Conservation (phyloP, 1,139 yeast species). For the Magnusiomyces sp. region DNA sequence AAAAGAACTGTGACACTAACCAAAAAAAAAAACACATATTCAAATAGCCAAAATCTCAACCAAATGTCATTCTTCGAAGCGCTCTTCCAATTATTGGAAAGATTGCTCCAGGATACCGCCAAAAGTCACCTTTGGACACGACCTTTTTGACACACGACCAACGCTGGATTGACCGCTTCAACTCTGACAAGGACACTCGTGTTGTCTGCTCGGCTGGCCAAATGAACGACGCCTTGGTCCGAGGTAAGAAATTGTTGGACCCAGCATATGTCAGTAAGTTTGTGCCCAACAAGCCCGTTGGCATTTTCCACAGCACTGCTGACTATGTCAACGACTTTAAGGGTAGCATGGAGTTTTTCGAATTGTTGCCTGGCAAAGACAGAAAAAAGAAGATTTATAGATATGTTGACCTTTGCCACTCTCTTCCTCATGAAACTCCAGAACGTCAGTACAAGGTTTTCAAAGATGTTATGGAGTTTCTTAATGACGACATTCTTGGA, state of each 20-base stretch:
- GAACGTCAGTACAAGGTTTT: slow-evolving; percentile 33
- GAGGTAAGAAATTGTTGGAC: slow-evolving; percentile 49
- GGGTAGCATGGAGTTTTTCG: slow-evolving; percentile 44
- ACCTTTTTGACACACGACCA: slow-evolving; percentile 51
- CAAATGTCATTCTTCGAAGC: slow-evolving; percentile 41
- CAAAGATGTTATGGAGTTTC: slow-evolving; percentile 36
- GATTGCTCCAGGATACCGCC: slow-evolving; percentile 45
- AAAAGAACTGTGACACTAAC: too few relatives aligned
- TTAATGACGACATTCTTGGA: slow-evolving; percentile 21
- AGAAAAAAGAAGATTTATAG: slow-evolving; percentile 31
- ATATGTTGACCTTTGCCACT: slow-evolving; percentile 33
- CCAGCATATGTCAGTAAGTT: slow-evolving; percentile 39
- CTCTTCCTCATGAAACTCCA: slow-evolving; percentile 36
- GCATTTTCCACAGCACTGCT: slow-evolving; percentile 47
- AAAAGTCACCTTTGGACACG: slow-evolving; percentile 48
- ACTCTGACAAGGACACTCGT: slow-evolving; percentile 19
- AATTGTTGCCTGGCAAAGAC: slow-evolving; percentile 28
- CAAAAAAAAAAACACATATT: too few relatives aligned
- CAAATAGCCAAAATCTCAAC: slow-evolving; percentile 38
- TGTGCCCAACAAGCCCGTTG: slow-evolving; percentile 38
- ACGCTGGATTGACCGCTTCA: slow-evolving; percentile 4
- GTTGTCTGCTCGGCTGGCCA: slow-evolving; percentile 43
- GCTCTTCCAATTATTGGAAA: slow-evolving; percentile 43
- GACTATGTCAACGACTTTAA: slow-evolving; percentile 49
- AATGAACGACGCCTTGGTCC: slow-evolving; percentile 54